Percentiles rank a stretch among this genome's conserved stretches.
These are phyloP conservation scores for Pisolithus orientalis DNA, from an alignment of 768 basidiomycete species.

Conservation along the genomic window DNA sequence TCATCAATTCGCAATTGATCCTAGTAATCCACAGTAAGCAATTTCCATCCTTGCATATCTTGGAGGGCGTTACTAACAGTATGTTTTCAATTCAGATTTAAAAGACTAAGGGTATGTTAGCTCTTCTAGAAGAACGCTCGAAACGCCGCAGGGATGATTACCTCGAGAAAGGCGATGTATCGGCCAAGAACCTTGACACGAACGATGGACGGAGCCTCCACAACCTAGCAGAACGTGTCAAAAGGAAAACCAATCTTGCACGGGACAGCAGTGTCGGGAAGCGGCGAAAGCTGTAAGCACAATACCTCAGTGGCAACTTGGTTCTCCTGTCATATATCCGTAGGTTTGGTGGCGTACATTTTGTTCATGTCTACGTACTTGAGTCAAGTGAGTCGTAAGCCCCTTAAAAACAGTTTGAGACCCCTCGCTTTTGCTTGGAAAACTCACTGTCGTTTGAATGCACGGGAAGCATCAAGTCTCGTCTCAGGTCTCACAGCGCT, in stretches of 20 bases:
- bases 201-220: constrained; percentile 39
- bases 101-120: constrained; percentile 89
- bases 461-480: too few relatives aligned
- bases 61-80: neutral
- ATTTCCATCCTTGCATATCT: neutral
- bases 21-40: constrained; percentile 87
- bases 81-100: constrained; percentile 52
- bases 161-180: neutral
- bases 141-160: constrained; percentile 45
- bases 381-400: too few relatives aligned
- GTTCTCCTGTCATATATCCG: too few relatives aligned
- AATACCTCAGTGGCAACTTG: too few relatives aligned
- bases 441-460: too few relatives aligned
- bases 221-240: constrained; percentile 79
- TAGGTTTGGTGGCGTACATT: too few relatives aligned
- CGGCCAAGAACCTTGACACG: constrained; percentile 1
- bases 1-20: constrained; percentile 91
- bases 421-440: too few relatives aligned
- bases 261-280: constrained; percentile 31
- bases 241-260: constrained; percentile 56
- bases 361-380: too few relatives aligned
- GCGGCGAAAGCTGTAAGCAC: constrained; percentile 23
- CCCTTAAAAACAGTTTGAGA: too few relatives aligned
- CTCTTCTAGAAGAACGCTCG: constrained; percentile 78
- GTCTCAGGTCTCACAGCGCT: too few relatives aligned